phyloP scores from a whole-genome alignment of 345 rosid genomes.

The Moringa oleifera region DNA sequence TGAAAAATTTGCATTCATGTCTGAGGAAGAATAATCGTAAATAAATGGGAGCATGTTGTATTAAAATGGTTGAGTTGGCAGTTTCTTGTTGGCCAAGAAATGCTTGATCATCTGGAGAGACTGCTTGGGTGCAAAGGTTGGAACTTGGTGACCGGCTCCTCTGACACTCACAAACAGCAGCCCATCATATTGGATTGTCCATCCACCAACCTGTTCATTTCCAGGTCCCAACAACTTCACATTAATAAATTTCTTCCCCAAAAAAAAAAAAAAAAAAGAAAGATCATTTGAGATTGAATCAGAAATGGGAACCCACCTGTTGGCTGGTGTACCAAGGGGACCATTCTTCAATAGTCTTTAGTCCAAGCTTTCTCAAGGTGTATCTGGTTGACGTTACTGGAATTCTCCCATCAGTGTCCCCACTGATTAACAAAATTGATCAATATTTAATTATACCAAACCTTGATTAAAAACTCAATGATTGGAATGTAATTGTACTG shows the following conservation, averaged over 20 bases:
- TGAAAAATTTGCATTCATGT: no score
- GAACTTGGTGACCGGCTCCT: conserved; percentile 81
- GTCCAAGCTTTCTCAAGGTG: conserved; percentile 62
- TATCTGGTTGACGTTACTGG: conserved; percentile 74
- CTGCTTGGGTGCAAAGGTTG: conserved; percentile 54
- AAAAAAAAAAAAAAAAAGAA: no score
- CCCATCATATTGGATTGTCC: conserved; percentile 65
- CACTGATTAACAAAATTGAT: conserved; percentile 29
- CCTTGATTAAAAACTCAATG: no score
- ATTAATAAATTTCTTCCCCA: no score
- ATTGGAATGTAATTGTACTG: neutral
- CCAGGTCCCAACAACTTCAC: no score
- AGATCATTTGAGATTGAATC: no score
- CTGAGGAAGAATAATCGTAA: no score
- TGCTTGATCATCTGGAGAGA: conserved; percentile 51
- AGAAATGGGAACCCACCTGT: no score
- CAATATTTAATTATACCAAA: neutral
- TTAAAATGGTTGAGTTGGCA: conserved; percentile 48
- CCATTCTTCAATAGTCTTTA: conserved; percentile 56
- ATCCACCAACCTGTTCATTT: conserved; percentile 68
- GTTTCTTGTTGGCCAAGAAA: conserved; percentile 49
- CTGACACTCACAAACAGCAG: conserved; percentile 56
- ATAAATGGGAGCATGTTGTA: no score
- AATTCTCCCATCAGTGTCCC: conserved; percentile 88
- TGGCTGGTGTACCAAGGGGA: conserved; percentile 59